Evolutionary conservation across 257 asterid species (phyloP), one percentile per base, ranked within the genome.

Genomic region (Coffea eugenioides): DNA sequence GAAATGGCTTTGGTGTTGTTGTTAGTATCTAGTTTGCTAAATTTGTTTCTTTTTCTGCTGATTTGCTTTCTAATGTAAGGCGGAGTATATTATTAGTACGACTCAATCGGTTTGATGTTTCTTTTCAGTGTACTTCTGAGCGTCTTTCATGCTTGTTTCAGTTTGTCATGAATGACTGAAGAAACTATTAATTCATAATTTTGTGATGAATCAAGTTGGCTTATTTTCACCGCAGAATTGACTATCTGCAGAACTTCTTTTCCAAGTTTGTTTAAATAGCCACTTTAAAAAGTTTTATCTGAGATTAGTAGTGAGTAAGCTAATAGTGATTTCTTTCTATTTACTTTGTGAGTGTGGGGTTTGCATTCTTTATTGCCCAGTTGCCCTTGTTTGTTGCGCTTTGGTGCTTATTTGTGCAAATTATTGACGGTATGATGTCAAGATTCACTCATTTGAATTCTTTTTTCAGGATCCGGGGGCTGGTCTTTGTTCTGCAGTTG

Each of bases 401-500:
- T 16, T 78, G 46, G 71, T 78, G 57, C 13, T 71, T 39, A 39
- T 71, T 10, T 46, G 46, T 48, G 27, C 16, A 18, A 34, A 56
- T 23, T 54, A 5, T 77, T 64, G 62, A 34, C 1, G 6, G n/a
- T 13, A 41, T 25, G 23, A 25, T 31, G 8, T 62, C 43, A 64
- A 13, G 70, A 73, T 36, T 46, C 52, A n/a, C 45, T 70, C 45
- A 14, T 46, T 43, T 36, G 72, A 8, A 45, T 49, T 48, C 74
- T 7, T 62, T 39, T 49, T 46, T 61, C 69, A 88, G 86, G 89
- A 84, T 82, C 84, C 80, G 74, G 69, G 76, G 48, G 78, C 64
- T 48, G 49, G 41, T 82, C 54, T 83, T 69, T 80, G 45, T 83
- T 81, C 61, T 80, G 82, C 82, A 83, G 74, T 81, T 82, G 84